phyloP scores from a whole-genome alignment of 345 rosid species.

The Limnanthes douglasii region DNA sequence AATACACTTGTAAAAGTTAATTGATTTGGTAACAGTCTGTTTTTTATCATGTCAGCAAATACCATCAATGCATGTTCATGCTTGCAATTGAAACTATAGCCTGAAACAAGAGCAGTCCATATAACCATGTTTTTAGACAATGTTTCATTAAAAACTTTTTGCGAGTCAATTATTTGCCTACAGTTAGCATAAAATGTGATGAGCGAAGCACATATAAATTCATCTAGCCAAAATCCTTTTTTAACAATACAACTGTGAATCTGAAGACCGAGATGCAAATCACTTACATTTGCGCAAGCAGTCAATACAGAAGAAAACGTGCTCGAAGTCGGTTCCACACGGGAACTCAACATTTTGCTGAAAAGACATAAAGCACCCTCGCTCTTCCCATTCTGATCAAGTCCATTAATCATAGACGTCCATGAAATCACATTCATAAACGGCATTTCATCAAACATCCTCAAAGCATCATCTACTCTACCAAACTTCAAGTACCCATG shows the following conservation, averaged over 20 bases:
- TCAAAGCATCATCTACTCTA: slow-evolving; percentile 32
- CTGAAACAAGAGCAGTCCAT: slow-evolving; percentile 60
- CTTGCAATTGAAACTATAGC: slow-evolving; percentile 31
- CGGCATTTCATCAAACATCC: slow-evolving; percentile 49
- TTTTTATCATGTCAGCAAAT: slow-evolving; percentile 38
- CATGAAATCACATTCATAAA: slow-evolving; percentile 50
- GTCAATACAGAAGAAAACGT: slow-evolving; percentile 41
- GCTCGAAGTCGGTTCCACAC: slow-evolving; percentile 26
- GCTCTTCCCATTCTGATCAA: slow-evolving; percentile 36
- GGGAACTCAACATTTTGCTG: slow-evolving; percentile 29
- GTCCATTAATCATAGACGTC: slow-evolving; percentile 75
- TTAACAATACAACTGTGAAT: slow-evolving; percentile 38
- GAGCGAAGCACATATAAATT: slow-evolving; percentile 42
- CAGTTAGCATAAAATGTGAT: slow-evolving; percentile 57
- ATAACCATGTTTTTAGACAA: slow-evolving; percentile 30
- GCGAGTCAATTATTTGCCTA: slow-evolving; percentile 21
- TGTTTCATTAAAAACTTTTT: slow-evolving; percentile 27
- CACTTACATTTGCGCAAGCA: slow-evolving; percentile 36
- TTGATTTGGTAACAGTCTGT: slow-evolving; percentile 41
- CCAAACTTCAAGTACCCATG: slow-evolving; percentile 43
- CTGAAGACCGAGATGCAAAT: slow-evolving; percentile 32
- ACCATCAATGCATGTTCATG: slow-evolving; percentile 35
- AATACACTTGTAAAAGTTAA: slow-evolving; percentile 54
- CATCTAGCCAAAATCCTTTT: slow-evolving; percentile 27
- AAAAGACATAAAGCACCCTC: slow-evolving; percentile 35